Percentiles rank a stretch among this genome's conserved stretches.
Evolutionary conservation across 208 protist genomes (phyloP).

Genomic region (Wallacemonas sp.): DNA sequence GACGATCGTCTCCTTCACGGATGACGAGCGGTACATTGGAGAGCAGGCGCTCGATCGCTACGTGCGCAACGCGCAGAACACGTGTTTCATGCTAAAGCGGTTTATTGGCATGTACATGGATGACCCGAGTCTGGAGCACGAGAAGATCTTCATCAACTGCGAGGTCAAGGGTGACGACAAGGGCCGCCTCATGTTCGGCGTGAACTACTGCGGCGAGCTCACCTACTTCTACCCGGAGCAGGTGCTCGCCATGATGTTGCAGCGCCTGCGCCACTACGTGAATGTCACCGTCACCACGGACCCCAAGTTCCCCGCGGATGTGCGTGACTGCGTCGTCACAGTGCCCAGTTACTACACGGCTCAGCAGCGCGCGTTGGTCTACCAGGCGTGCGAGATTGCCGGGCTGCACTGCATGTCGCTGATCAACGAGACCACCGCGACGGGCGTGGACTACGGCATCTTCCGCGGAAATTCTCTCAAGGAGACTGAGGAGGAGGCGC

Average conservation of each 20-base stretch:
- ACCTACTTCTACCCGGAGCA: slow-evolving; percentile 89
- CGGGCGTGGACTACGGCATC: slow-evolving; percentile 91
- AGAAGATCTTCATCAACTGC: slow-evolving; percentile 69
- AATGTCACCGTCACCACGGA: slow-evolving; percentile 67
- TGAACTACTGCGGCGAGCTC: slow-evolving; percentile 75
- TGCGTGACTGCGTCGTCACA: slow-evolving; percentile 82
- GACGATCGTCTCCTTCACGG: slow-evolving; percentile 86
- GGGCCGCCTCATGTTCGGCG: slow-evolving; percentile 78
- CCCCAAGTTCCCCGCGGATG: slow-evolving; percentile 48
- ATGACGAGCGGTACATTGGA: slow-evolving; percentile 89
- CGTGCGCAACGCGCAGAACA: slow-evolving; percentile 87
- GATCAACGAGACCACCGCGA: slow-evolving; percentile 89
- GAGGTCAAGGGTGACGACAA: slow-evolving; percentile 54
- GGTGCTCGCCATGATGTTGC: slow-evolving; percentile 91
- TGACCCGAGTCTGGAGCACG: slow-evolving; percentile 49
- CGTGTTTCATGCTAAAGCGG: slow-evolving; percentile 81
- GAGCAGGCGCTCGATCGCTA: slow-evolving; percentile 79
- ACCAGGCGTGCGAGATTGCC: slow-evolving; percentile 85
- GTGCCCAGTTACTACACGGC: slow-evolving; percentile 87
- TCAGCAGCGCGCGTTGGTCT: slow-evolving; percentile 76
- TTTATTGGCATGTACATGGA: slow-evolving; percentile 88
- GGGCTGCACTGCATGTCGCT: slow-evolving; percentile 88
- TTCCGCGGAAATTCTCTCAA: slow-evolving; percentile 78
- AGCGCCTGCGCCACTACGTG: slow-evolving; percentile 76
- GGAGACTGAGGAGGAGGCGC: slow-evolving; percentile 77